Conservation (phyloP, 2,329 filamentous ascomycete genomes). For the Alternaria atra region DNA sequence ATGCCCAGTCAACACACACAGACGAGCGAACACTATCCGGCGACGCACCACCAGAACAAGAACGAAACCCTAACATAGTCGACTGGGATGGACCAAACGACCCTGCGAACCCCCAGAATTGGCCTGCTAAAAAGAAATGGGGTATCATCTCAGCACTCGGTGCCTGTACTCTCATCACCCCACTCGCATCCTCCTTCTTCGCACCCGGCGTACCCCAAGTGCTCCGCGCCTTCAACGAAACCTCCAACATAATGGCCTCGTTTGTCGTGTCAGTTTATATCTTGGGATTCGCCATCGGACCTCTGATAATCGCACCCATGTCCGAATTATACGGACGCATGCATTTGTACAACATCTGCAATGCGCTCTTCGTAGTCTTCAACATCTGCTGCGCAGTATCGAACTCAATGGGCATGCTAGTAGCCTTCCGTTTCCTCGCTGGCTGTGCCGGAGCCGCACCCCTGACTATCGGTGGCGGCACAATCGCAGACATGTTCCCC, state of each 20-base stretch:
- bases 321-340: conserved; percentile 49
- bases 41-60: conserved; percentile 17
- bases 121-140: conserved; percentile 50
- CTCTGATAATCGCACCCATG: conserved; percentile 50
- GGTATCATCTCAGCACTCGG: conserved; percentile 45
- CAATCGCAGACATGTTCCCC: conserved; percentile 50
- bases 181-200: conserved; percentile 51
- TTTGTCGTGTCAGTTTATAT: conserved; percentile 53
- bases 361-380: conserved; percentile 62
- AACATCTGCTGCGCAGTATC: conserved; percentile 55
- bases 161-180: conserved; percentile 50
- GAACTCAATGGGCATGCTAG: conserved; percentile 48
- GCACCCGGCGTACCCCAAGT: conserved; percentile 70
- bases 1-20: conserved; percentile 34
- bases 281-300: conserved; percentile 51
- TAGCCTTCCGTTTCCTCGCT: conserved; percentile 50
- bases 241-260: conserved; percentile 42
- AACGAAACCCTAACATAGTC: conserved; percentile 40
- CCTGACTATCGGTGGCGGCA: conserved; percentile 48
- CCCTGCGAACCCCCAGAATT: conserved; percentile 52
- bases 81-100: conserved; percentile 50
- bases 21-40: conserved; percentile 35
- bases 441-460: conserved; percentile 46
- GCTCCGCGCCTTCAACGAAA: conserved; percentile 43
- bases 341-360: conserved; percentile 49